phyloP scores from a whole-genome alignment of 2,329 filamentous ascomycete species.

The Pseudogymnoascus sp. region DNA sequence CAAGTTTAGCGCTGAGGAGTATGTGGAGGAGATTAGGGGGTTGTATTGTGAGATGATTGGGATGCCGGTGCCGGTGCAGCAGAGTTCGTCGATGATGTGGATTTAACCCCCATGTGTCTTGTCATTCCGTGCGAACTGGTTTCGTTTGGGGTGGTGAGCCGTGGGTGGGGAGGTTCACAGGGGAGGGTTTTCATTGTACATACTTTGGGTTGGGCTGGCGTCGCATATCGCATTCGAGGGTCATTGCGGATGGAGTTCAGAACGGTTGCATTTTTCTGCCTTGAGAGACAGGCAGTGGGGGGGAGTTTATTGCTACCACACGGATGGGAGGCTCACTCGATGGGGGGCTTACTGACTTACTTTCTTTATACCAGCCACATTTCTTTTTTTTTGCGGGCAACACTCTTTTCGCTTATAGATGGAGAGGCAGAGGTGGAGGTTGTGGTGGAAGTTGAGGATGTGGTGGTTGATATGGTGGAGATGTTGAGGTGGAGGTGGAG shows the following conservation, averaged over 20 bases:
- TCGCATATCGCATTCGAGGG: background rate
- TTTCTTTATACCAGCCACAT: constrained; percentile 2
- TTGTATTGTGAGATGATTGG: constrained; percentile 31
- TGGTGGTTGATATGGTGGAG: background rate
- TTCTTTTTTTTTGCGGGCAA: background rate
- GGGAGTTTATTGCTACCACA: background rate
- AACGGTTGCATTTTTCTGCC: background rate
- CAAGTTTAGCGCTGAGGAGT: constrained; percentile 73
- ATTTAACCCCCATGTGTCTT: background rate
- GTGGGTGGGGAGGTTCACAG: background rate
- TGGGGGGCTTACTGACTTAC: no score
- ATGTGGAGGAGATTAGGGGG: constrained; percentile 69
- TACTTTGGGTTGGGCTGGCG: background rate
- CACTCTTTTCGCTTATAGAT: constrained; percentile 1
- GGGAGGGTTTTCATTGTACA: background rate
- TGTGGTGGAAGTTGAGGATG: no score
- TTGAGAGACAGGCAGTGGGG: background rate
- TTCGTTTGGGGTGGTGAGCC: background rate
- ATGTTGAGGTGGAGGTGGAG: background rate
- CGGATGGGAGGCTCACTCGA: background rate
- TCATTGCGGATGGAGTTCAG: background rate
- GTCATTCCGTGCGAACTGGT: background rate
- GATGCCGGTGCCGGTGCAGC: background rate
- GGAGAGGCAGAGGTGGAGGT: background rate
- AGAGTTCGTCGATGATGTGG: background rate